These are phyloP conservation scores for Penicillium olsonii DNA, from an alignment of 2,329 filamentous ascomycete genomes.

Conservation along the genomic window DNA sequence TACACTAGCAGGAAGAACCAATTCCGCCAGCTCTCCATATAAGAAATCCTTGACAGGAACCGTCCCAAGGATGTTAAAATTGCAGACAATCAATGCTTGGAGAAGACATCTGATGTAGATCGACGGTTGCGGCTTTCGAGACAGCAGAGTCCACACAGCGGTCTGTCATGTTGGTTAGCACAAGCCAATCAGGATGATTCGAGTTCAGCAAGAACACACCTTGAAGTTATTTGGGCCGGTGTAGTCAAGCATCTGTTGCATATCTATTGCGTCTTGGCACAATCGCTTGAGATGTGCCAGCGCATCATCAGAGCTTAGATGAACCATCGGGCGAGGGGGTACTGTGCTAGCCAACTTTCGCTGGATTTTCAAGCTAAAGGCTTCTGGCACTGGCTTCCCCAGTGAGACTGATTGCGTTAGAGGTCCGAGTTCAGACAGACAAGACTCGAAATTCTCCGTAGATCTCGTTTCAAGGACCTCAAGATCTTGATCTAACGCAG, in stretches of 20 bases:
- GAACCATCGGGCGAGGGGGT: constrained; percentile 85
- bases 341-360: constrained; percentile 90
- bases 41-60: constrained; percentile 73
- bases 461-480: constrained; percentile 32
- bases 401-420: constrained; percentile 64
- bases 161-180: constrained; percentile 50
- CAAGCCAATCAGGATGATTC: background rate
- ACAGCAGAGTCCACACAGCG: constrained; percentile 73
- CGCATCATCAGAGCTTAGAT: constrained; percentile 71
- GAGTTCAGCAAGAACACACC: constrained; percentile 56
- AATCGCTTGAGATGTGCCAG: constrained; percentile 69
- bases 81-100: constrained; percentile 73
- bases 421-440: constrained; percentile 49
- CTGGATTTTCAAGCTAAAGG: constrained; percentile 89
- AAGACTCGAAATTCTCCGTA: constrained; percentile 31
- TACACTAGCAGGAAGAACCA: constrained; percentile 70
- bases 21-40: constrained; percentile 75
- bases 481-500: constrained; percentile 41
- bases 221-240: constrained; percentile 68
- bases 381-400: constrained; percentile 67
- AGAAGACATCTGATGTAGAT: constrained; percentile 81
- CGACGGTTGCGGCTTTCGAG: constrained; percentile 77
- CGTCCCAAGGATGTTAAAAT: constrained; percentile 67
- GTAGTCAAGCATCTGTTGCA: constrained; percentile 68
- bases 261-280: constrained; percentile 70